A percentile compares a stretch with the other conserved stretches of the same genome.
Conservation (phyloP, 78 protist genomes). For the Parvularia atlantis region DNA sequence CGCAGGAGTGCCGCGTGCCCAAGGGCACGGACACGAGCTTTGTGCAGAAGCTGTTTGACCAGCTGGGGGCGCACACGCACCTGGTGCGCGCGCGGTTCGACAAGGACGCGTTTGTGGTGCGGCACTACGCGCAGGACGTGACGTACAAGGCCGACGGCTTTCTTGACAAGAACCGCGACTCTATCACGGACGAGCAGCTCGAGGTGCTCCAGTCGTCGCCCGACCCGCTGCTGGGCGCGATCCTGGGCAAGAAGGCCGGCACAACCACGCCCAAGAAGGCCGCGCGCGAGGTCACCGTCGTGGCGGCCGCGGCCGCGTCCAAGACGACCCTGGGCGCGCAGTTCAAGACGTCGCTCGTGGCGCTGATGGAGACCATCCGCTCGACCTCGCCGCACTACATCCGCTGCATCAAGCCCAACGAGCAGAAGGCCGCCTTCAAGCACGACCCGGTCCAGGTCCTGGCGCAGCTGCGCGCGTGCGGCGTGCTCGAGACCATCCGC, state of each 20-base stretch:
- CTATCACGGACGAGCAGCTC: too few relatives aligned
- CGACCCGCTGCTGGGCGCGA: too few relatives aligned
- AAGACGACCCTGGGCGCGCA: slow-evolving; percentile 8
- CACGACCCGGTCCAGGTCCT: neutral
- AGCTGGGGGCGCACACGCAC: neutral
- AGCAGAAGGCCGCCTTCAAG: slow-evolving; percentile 24
- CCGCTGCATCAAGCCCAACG: slow-evolving; percentile 81
- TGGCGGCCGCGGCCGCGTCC: too few relatives aligned
- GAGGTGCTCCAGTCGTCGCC: too few relatives aligned
- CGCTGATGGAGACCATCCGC: slow-evolving; percentile 55
- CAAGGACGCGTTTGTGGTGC: slow-evolving; percentile 16
- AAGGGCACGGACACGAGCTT: slow-evolving; percentile 23
- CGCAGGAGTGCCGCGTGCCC: slow-evolving; percentile 50
- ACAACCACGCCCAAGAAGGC: too few relatives aligned
- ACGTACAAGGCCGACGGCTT: slow-evolving; percentile 33
- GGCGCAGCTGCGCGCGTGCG: slow-evolving; percentile 67
- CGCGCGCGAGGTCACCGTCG: too few relatives aligned
- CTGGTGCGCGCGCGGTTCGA: neutral
- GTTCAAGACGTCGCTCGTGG: slow-evolving; percentile 9
- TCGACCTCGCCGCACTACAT: slow-evolving; percentile 69
- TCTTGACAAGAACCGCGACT: slow-evolving; percentile 58
- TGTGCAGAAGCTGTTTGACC: neutral
- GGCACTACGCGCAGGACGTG: slow-evolving; percentile 58
- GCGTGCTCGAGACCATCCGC: slow-evolving; percentile 70
- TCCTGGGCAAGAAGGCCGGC: too few relatives aligned